Conservation (phyloP, 2,329 filamentous ascomycete species). For the Fusarium algeriense region DNA sequence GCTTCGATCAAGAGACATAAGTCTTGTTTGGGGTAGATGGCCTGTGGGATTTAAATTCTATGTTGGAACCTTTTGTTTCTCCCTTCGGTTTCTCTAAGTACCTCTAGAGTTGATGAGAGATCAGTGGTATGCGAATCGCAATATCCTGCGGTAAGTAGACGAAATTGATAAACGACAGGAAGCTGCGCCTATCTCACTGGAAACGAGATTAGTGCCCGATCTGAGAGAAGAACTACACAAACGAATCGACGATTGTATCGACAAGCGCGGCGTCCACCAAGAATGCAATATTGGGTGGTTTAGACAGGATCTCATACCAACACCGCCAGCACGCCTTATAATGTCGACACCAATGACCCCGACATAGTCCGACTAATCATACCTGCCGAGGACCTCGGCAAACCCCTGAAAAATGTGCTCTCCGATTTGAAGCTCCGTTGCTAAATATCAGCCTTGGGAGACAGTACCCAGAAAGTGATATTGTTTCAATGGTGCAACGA, state of each 20-base stretch:
- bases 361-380: no score
- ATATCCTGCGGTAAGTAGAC: no score
- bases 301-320: neutral
- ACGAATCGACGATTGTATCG: neutral
- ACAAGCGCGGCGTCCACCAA: neutral
- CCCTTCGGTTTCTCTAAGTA: neutral
- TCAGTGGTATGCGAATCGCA: neutral
- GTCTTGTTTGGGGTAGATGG: neutral
- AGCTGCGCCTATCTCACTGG: neutral
- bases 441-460: neutral
- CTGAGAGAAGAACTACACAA: neutral
- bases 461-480: neutral
- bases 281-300: slow-evolving; percentile 8
- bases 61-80: neutral
- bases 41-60: neutral
- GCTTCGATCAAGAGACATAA: neutral
- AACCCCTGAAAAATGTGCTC: neutral
- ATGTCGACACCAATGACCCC: no score
- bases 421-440: neutral
- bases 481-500: neutral
- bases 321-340: no score
- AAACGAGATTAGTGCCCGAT: neutral
- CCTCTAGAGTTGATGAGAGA: neutral
- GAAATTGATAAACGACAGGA: neutral
- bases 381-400: no score